Conservation (phyloP, 2,329 filamentous ascomycete genomes). For the Didymella lethalis region DNA sequence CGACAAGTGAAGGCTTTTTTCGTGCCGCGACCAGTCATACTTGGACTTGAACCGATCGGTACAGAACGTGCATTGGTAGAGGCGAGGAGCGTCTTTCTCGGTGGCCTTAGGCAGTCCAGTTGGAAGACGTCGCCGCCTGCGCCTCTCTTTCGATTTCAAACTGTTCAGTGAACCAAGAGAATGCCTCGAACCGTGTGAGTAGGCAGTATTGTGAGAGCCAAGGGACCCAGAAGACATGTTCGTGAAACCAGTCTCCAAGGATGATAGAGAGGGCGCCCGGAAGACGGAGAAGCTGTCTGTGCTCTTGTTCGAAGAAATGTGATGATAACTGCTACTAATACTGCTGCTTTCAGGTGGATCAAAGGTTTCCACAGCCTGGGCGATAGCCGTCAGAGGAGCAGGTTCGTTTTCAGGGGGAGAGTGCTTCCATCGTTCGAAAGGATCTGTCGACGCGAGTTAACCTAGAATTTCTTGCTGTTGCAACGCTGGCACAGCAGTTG, state of each 20-base stretch:
- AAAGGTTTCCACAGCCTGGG: conserved; percentile 62
- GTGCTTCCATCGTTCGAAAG: conserved; percentile 73
- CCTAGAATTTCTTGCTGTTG: conserved; percentile 38
- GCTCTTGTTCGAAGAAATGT: conserved; percentile 59
- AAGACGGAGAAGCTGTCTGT: conserved; percentile 60
- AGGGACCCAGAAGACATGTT: conserved; percentile 62
- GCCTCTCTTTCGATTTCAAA: conserved; percentile 62
- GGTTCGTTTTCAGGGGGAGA: conserved; percentile 75
- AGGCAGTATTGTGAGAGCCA: conserved; percentile 63
- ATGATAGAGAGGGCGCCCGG: conserved; percentile 62
- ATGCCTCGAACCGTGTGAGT: conserved; percentile 64
- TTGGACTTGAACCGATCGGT: conserved; percentile 52
- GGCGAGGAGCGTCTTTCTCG: conserved; percentile 30
- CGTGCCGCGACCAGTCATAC: conserved; percentile 53
- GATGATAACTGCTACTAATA: conserved; percentile 53
- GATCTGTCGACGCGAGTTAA: conserved; percentile 61
- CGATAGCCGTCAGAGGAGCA: conserved; percentile 69
- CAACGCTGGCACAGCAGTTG: conserved; percentile 17
- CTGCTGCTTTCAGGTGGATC: conserved; percentile 43
- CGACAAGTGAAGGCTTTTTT: conserved; percentile 51
- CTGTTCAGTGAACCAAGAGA: conserved; percentile 66
- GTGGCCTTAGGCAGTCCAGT: conserved; percentile 47
- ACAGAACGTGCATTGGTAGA: conserved; percentile 53
- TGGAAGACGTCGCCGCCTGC: conserved; percentile 61
- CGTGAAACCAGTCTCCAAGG: conserved; percentile 59